These are phyloP conservation scores for Scutellaria minor DNA, from an alignment of 257 asterid genomes.

Conservation along the genomic window DNA sequence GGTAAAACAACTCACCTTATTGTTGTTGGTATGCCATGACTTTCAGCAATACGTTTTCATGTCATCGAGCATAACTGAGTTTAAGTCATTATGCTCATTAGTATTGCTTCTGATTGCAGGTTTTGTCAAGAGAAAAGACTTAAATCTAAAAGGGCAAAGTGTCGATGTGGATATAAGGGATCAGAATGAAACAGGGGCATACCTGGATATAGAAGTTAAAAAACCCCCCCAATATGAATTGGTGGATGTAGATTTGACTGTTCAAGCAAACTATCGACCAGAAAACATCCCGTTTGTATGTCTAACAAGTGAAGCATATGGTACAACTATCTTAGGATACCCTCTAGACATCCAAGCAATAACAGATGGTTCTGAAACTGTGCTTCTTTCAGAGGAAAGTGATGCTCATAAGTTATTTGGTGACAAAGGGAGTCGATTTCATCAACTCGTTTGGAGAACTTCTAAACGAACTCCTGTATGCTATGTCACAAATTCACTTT, in stretches of 20 bases:
- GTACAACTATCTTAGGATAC: slow-evolving; percentile 56
- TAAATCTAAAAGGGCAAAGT: slow-evolving; percentile 21
- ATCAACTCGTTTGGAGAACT: slow-evolving; percentile 61
- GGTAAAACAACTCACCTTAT: slow-evolving; percentile 34
- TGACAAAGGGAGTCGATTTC: slow-evolving; percentile 16
- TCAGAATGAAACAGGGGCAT: slow-evolving; percentile 28
- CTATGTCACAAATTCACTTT: slow-evolving; percentile 40
- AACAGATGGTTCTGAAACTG: slow-evolving; percentile 31
- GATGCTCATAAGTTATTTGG: slow-evolving; percentile 20
- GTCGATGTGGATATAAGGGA: slow-evolving; percentile 19
- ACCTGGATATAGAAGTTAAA: slow-evolving; percentile 27
- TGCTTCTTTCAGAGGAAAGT: slow-evolving; percentile 20
- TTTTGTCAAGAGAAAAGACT: slow-evolving; percentile 25
- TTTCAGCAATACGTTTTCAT: neutral
- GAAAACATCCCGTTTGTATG: slow-evolving; percentile 60
- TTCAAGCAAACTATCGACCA: slow-evolving; percentile 40
- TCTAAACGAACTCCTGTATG: slow-evolving; percentile 64
- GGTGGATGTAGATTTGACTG: slow-evolving; percentile 56
- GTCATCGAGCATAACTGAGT: neutral
- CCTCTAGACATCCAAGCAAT: slow-evolving; percentile 55
- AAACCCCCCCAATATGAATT: slow-evolving; percentile 30
- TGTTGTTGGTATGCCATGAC: neutral
- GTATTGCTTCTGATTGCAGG: slow-evolving; percentile 30
- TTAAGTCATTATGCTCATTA: neutral
- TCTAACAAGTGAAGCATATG: slow-evolving; percentile 50